Percentiles rank a stretch among this genome's conserved stretches.
These are phyloP conservation scores for Yarrowia divulgata DNA, from an alignment of 805 yeast species.

Conservation along the genomic window DNA sequence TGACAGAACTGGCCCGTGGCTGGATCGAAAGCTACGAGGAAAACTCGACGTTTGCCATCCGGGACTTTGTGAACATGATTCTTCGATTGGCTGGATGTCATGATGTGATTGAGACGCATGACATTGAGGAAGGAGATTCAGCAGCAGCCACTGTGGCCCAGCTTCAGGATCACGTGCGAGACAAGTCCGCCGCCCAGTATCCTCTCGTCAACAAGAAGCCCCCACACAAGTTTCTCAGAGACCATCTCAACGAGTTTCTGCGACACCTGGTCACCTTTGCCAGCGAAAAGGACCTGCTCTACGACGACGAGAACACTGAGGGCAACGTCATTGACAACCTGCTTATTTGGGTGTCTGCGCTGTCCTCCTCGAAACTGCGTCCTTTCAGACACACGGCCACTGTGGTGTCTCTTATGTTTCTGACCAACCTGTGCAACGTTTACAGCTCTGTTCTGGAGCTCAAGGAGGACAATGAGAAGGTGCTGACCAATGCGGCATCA, in stretches of 20 bases:
- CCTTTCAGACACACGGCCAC: constrained; percentile 76
- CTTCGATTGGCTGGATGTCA: constrained; percentile 77
- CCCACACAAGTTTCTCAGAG: constrained; percentile 58
- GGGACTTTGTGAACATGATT: constrained; percentile 70
- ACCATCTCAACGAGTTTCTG: constrained; percentile 64
- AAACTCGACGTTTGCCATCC: constrained; percentile 59
- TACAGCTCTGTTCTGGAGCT: constrained; percentile 34
- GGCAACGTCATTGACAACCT: constrained; percentile 57
- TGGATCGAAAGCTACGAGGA: constrained; percentile 64
- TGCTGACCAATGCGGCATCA: constrained; percentile 6
- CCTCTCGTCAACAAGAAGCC: constrained; percentile 65
- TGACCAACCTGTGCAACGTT: constrained; percentile 64
- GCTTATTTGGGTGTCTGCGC: constrained; percentile 75
- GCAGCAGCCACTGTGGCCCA: constrained; percentile 78
- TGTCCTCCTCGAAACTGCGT: constrained; percentile 73
- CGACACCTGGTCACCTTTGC: constrained; percentile 43
- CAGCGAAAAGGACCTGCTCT: constrained; percentile 38
- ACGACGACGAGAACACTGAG: constrained; percentile 26
- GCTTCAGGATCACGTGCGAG: constrained; percentile 64
- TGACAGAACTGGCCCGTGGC: constrained; percentile 60
- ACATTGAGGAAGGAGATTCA: constrained; percentile 70
- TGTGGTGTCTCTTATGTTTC: constrained; percentile 62
- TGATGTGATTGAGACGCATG: constrained; percentile 73
- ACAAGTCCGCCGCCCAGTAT: constrained; percentile 71
- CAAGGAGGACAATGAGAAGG: constrained; percentile 39